phyloP scores from a whole-genome alignment of 352 stramenopile species.

The Globisporangium okanoganense region DNA sequence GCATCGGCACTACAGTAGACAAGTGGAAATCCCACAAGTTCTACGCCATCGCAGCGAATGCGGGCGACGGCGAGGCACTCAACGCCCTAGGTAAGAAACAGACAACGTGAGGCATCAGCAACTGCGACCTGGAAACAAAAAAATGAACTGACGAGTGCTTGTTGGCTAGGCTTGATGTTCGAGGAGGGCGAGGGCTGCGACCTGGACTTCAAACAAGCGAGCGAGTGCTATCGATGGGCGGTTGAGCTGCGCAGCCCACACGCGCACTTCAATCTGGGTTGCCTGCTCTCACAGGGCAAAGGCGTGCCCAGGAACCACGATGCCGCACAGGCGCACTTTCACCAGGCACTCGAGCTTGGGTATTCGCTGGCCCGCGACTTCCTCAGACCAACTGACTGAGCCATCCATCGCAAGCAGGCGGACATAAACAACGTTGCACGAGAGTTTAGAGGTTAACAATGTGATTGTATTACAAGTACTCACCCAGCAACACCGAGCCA shows the following conservation, averaged over 20 bases:
- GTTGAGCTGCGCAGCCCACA: conserved; percentile 43
- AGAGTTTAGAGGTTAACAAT: conserved; percentile 5
- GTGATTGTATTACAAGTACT: conserved; percentile 13
- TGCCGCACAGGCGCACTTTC: conserved; percentile 60
- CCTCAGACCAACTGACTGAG: conserved; percentile 20
- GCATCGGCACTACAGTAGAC: conserved; percentile 41
- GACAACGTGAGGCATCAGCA: neutral
- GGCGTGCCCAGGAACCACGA: conserved; percentile 52
- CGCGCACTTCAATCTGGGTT: conserved; percentile 78
- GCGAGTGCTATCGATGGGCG: conserved; percentile 48
- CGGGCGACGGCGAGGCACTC: conserved; percentile 51
- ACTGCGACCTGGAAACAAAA: neutral
- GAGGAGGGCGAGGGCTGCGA: conserved; percentile 77
- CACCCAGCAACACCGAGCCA: neutral
- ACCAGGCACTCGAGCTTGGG: conserved; percentile 47
- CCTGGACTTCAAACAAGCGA: conserved; percentile 54
- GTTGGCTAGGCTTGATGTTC: conserved; percentile 50
- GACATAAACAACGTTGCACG: neutral
- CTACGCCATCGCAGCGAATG: conserved; percentile 50
- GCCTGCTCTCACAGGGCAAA: conserved; percentile 57
- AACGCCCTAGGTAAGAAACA: conserved; percentile 53
- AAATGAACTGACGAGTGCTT: neutral
- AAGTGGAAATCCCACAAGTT: conserved; percentile 48
- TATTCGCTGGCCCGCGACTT: conserved; percentile 60
- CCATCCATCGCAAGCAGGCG: neutral